Base-by-base conservation (phyloP, 345 rosid genomes). In the Lagerstroemia speciosa region DNA sequence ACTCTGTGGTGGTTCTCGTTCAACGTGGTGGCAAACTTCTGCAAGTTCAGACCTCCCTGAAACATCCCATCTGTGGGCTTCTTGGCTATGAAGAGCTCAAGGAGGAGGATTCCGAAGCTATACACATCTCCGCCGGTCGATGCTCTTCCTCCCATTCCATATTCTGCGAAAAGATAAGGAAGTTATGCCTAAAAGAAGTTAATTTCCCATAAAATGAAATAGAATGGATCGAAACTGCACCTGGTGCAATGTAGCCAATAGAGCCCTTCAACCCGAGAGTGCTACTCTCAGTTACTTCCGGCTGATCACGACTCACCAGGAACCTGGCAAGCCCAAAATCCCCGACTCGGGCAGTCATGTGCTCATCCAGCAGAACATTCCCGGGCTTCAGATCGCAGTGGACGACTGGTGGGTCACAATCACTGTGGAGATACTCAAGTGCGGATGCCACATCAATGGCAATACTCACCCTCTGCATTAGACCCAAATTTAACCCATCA, bases 51-150 rank as follows among this genome's bases (percentile, higher is more conserved):
- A 15, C 69, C 72, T 38, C 69, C 73, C 65, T 74, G 62, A 38
- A 69, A 69, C 69, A 63, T 69, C 14, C 36, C 72, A 37, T 74
- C 69, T 0, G 66, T 69, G 17, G 73, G 72, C 58, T 64, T 64
- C 64, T 62, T 73, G 32, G 55, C 72, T 15, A 69, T 34, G 19
- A 68, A 33, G 34, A 64, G 65, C 65, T 69, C 73, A 0, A 74
- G 69, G 33, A 69, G 48, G 37, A 74, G 65, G 33, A 74, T 74
- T 10, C 77, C 77, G 7, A 69, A 69, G 43, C 73, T 69, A 50
- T 74, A 74, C n/a, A 74, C 73, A 15, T 74, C 76, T 32, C 77
- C 77, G n/a, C 65, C 38, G 6, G 69, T 69, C 20, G 77, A 74
- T 12, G 69, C 72, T 65, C 55, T 69, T 7, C 69, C 64, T 48